Evolutionary conservation across 305 asterid genomes (phyloP), one percentile per base, ranked within the genome.

Genomic region (Vinca major): DNA sequence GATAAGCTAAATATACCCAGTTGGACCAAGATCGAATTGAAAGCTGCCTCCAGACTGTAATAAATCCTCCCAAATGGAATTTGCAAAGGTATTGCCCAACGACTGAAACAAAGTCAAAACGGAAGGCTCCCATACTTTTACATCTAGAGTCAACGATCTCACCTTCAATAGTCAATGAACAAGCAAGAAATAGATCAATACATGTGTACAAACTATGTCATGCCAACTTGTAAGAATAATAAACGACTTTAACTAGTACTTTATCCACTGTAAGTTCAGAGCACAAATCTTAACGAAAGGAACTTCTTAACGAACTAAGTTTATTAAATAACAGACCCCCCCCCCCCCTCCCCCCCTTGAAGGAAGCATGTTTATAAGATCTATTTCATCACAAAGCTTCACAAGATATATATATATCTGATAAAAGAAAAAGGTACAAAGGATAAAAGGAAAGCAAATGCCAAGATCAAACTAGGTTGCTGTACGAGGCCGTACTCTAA

Each of bases 71-170:
- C 99, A 94, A 47, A 94, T 86, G 41, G 96, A 88, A 80, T 94
- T 94, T 52, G 93, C 95, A 65, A 85, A 89, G 21, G 88, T 79
- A 80, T 94, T 94, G 21, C 99, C 99, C 79, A 91, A 79, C 68
- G 98, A 86, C 81, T 89, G 98, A 84, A 94, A 94, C 78, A 94
- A 86, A 75, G 81, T 81, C 75, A 94, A 79, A 53, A 94, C 99
- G 53, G 99, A 89, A 9, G 97, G 96, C 82, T 94, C 99, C 99
- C 99, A 94, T 12, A 89, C 94, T 85, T 86, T 94, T 67, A 94
- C 97, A 79, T 94, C 99, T 47, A 94, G 99, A 65, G 98, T 94
- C 77, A 94, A 80, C 48, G 99, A 94, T 81, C 99, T 85, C 68
- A 94, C 98, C 99, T 94, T 82, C 81, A 81, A 68, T 71, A 8